These are phyloP conservation scores for Thalassiosira livingstoniorum DNA, from an alignment of 352 stramenopile species.

Conservation along the genomic window DNA sequence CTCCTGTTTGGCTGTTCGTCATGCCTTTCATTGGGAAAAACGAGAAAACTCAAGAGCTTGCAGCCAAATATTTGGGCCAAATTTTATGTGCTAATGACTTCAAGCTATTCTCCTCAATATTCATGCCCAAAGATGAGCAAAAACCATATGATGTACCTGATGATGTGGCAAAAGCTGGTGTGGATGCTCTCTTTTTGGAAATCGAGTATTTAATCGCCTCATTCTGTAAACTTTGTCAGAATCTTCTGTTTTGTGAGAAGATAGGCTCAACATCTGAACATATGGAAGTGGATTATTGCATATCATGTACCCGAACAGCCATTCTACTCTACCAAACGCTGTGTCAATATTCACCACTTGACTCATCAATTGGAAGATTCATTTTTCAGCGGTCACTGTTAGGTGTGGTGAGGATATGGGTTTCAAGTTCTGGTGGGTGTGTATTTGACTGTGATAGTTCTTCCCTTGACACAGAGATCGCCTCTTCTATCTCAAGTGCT, in stretches of 20 bases:
- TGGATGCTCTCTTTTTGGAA: conserved; percentile 54
- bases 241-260: conserved; percentile 52
- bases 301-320: too few species aligned
- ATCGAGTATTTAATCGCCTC: conserved; percentile 48
- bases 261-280: too few species aligned
- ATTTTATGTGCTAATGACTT: conserved; percentile 44
- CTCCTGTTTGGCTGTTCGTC: conserved; percentile 54
- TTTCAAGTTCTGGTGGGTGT: conserved; percentile 44
- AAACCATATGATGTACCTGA: conserved; percentile 21
- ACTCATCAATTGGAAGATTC: conserved; percentile 26
- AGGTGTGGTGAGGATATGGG: conserved; percentile 61
- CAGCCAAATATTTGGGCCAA: conserved; percentile 39
- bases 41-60: conserved; percentile 24
- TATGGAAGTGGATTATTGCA: too few species aligned
- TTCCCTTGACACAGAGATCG: background rate
- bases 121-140: conserved; percentile 33
- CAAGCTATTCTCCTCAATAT: conserved; percentile 55
- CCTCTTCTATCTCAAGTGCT: conserved; percentile 40
- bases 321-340: conserved; percentile 50
- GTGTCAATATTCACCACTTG: conserved; percentile 43
- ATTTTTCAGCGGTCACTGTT: conserved; percentile 58
- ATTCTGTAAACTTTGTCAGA: conserved; percentile 38
- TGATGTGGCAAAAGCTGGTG: conserved; percentile 12
- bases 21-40: conserved; percentile 52
- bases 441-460: conserved; percentile 21